Base-by-base conservation (phyloP, 2,329 filamentous ascomycete species). In the Corniculantispora saksenae region DNA sequence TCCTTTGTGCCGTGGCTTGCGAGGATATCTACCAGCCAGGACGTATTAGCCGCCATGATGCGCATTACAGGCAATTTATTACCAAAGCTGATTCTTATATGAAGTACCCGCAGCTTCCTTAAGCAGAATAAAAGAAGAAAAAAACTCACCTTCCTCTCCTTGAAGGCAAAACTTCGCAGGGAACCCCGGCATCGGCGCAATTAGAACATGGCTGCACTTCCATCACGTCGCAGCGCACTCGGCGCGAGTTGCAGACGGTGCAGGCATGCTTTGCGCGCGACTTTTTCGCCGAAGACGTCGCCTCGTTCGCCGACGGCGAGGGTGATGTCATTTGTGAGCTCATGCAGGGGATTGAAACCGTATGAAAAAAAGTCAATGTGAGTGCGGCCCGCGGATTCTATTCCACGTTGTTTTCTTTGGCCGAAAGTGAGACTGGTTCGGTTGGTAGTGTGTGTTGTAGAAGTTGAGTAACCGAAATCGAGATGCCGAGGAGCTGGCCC, bases 161-260 rank as follows among this genome's bases (percentile, higher is more conserved):
- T 35, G 76, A 78, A 1, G 74, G 74, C 10, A 77, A 61, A 32
- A 78, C 67, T 60, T 77, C 73, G 61, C 76, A 78, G 5, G 60
- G 65, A 2, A 66, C 70, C 2, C 71, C 69, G 3, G 73, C 69
- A 8, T 66, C 48, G 35, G 66, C 64, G 61, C 76, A 78, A 35
- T 78, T 77, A 23, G 70, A 65, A 67, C 76, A 78, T 15, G 76
- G 76, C 47, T 74, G 70, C 21, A 64, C 65, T 63, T 77, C 74
- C 29, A 70, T 76, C 53, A 77, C 75, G 67, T 78, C 72, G 69
- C 76, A 78, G n/a, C 71, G 72, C 50, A 78, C 74, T 13, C 76
- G 71, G 10, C 76, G 71, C 43, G 70, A 66, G 67, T 78, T 77
- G 70, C 76, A 78, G 54, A 72, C 69, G 53, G 73, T 72, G 64